These are phyloP conservation scores for Hypericum androsaemum DNA, from an alignment of 345 rosid genomes.

Conservation along the genomic window DNA sequence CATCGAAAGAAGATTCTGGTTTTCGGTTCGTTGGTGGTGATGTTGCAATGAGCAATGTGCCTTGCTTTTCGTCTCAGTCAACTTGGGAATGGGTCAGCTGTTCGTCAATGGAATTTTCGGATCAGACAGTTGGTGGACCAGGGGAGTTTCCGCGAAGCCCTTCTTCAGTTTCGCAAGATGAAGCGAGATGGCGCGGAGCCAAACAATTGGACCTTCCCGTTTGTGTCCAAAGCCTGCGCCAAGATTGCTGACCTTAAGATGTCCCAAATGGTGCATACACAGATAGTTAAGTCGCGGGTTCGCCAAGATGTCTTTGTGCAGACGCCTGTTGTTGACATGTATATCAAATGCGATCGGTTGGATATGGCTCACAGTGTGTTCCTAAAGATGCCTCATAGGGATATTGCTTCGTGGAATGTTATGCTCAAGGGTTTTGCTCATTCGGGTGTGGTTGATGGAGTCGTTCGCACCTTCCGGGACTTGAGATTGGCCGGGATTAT, in stretches of 20 bases:
- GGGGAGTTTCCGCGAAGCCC: constrained; percentile 24
- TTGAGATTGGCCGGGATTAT: constrained; percentile 33
- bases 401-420: constrained; percentile 50
- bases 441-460: constrained; percentile 22
- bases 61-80: too few species aligned
- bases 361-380: constrained; percentile 34
- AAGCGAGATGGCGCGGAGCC: constrained; percentile 35
- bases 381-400: constrained; percentile 45
- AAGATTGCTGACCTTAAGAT: constrained; percentile 19
- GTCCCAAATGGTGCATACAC: constrained; percentile 33
- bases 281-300: constrained; percentile 39
- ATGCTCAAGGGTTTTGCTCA: constrained; percentile 45
- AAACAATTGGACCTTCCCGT: constrained; percentile 47
- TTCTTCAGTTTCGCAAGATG: constrained; percentile 39
- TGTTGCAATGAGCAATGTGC: too few species aligned
- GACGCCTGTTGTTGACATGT: constrained; percentile 40
- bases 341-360: constrained; percentile 28
- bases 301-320: constrained; percentile 34
- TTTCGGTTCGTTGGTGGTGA: too few species aligned
- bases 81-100: background rate
- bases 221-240: constrained; percentile 57
- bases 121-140: constrained; percentile 37
- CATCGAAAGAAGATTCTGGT: too few species aligned
- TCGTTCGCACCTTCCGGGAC: constrained; percentile 21
- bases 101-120: constrained; percentile 31